Conservation (phyloP, 192 early-diverging fungal species). For the Podila minutissima region DNA sequence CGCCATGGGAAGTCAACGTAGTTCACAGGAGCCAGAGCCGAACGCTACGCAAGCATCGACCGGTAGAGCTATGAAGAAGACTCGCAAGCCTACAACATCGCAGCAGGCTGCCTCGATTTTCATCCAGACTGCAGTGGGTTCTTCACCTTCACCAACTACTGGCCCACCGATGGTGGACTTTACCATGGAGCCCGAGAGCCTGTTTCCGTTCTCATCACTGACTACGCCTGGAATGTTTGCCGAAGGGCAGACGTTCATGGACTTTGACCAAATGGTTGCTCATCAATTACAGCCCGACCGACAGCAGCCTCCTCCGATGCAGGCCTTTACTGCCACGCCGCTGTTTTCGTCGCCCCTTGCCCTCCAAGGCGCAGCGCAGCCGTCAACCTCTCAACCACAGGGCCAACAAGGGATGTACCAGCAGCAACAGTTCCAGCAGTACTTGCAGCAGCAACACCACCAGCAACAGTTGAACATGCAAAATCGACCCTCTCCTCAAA, state of each 20-base stretch:
- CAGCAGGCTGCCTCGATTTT: conserved; percentile 26
- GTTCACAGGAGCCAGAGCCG: neutral
- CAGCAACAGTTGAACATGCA: neutral
- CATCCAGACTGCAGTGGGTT: neutral
- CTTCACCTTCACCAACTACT: conserved; percentile 4
- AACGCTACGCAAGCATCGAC: neutral
- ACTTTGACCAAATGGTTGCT: conserved; percentile 17
- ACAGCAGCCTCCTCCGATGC: neutral
- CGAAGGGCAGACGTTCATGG: conserved; percentile 37
- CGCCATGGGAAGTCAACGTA: neutral
- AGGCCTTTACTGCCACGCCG: conserved; percentile 16
- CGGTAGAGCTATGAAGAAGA: conserved; percentile 27
- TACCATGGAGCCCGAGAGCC: neutral
- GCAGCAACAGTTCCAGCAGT: conserved; percentile 6
- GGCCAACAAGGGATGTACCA: neutral
- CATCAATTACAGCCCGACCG: conserved; percentile 6
- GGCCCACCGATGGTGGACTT: neutral
- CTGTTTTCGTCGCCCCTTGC: conserved; percentile 38
- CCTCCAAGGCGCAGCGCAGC: conserved; percentile 12
- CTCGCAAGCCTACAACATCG: conserved; percentile 24
- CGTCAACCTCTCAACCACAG: neutral
- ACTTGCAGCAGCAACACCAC: conserved; percentile 1
- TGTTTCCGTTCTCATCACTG: conserved; percentile 32
- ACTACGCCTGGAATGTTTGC: conserved; percentile 46
- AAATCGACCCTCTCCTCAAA: neutral